These are phyloP conservation scores for Euphrasia confusa DNA, from an alignment of 257 asterid species.

Conservation along the genomic window DNA sequence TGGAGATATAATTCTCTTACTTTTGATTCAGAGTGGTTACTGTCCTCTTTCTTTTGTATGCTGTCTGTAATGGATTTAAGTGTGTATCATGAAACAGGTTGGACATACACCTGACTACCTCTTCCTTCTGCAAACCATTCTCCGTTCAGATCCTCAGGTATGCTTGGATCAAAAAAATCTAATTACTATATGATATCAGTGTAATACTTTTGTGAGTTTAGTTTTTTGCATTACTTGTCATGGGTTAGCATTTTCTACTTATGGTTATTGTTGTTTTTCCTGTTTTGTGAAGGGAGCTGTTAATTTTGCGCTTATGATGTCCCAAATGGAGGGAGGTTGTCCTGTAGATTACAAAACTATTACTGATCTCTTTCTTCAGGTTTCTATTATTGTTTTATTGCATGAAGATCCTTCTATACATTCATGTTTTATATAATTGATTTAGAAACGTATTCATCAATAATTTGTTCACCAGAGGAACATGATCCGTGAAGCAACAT, in stretches of 20 bases:
- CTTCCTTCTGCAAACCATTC: conserved; percentile 96
- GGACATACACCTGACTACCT: conserved; percentile 96
- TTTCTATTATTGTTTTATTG: conserved; percentile 19
- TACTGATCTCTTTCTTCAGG: conserved; percentile 99
- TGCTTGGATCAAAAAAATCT: conserved; percentile 20
- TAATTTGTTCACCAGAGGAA: conserved; percentile 53
- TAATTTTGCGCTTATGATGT: conserved; percentile 99
- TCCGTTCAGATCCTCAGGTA: conserved; percentile 99
- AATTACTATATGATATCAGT: no score
- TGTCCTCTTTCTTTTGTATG: conserved; percentile 20
- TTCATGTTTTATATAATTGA: no score
- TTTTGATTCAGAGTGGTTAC: no score
- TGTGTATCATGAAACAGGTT: conserved; percentile 86
- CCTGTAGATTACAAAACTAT: conserved; percentile 98
- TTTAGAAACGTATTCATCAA: no score
- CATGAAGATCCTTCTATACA: no score
- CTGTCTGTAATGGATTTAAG: no score
- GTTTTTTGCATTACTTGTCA: no score
- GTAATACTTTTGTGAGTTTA: no score
- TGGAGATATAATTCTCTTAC: no score
- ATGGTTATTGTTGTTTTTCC: no score
- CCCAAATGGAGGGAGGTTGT: conserved; percentile 99
- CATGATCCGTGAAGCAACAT: conserved; percentile 99
- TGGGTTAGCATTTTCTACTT: no score
- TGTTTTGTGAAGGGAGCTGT: conserved; percentile 97